Conservation (phyloP, 164 flowering plant genomes). For the grape (Vitis vinifera) region DNA sequence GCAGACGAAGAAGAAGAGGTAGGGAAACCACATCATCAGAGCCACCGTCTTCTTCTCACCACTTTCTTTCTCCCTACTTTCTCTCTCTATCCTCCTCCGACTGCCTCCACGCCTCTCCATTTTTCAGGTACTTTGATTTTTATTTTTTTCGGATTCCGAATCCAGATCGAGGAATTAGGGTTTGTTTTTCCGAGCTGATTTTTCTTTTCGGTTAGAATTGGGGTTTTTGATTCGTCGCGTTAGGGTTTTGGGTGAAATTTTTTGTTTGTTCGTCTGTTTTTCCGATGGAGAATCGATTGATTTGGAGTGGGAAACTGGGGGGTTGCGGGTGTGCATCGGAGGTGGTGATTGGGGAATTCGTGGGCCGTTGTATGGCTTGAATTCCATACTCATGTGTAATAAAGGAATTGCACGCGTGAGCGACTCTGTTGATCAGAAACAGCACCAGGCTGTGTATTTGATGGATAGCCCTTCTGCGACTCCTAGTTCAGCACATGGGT, state of each 20-base stretch:
- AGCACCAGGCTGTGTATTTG: constrained; percentile 11
- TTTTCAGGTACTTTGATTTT: background rate
- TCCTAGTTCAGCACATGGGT: constrained; percentile 15
- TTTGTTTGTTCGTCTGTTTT: background rate
- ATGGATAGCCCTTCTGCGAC: constrained; percentile 54
- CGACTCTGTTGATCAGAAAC: constrained; percentile 21
- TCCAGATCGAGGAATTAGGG: constrained; percentile 1
- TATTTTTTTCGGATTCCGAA: background rate
- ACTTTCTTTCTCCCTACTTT: constrained; percentile 1
- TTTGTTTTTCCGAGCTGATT: background rate
- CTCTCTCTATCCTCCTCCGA: background rate
- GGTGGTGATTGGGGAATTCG: background rate
- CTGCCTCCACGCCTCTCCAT: no score
- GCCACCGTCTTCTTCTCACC: background rate
- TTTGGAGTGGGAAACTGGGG: constrained; percentile 1
- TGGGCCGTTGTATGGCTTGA: constrained; percentile 13
- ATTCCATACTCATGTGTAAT: constrained; percentile 41
- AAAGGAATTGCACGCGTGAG: constrained; percentile 23
- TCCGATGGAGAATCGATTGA: constrained; percentile 10
- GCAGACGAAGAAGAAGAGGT: no score
- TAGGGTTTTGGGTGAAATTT: background rate
- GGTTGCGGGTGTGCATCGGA: background rate
- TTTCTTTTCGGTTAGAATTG: no score
- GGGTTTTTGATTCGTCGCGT: background rate
- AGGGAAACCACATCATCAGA: no score